Evolutionary conservation across 768 basidiomycete genomes (phyloP).

Genomic region (Pleurotus tuoliensis): DNA sequence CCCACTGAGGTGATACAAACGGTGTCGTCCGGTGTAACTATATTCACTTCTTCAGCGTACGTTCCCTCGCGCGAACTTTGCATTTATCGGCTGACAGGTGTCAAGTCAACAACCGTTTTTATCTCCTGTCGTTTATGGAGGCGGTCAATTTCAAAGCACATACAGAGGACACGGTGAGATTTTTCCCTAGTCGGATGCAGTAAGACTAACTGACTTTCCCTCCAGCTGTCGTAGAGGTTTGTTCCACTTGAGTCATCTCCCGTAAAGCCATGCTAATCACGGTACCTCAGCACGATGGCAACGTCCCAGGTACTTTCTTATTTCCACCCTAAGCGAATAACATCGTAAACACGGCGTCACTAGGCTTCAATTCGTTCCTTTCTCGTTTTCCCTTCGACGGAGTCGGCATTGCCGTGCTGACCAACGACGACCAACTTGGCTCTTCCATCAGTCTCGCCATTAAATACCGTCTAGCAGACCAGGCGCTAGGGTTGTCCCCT

Average conservation of each 20-base stretch:
- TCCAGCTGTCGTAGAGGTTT: constrained; percentile 10
- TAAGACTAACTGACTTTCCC: neutral
- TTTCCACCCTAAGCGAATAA: no score
- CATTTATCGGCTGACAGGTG: neutral
- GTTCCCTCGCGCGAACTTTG: neutral
- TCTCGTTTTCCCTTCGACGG: constrained; percentile 16
- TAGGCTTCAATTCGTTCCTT: constrained; percentile 15
- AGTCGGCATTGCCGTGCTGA: constrained; percentile 17
- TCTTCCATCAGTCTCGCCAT: constrained; percentile 10
- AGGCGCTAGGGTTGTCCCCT: constrained; percentile 15
- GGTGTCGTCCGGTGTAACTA: constrained; percentile 16
- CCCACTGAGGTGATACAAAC: constrained; percentile 13
- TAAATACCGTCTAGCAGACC: constrained; percentile 18
- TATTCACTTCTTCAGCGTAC: constrained; percentile 13
- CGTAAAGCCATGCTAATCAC: no score
- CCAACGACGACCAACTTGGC: constrained; percentile 18
- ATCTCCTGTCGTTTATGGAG: constrained; percentile 21
- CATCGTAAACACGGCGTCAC: no score
- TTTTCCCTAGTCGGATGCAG: neutral
- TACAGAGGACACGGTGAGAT: constrained; percentile 17
- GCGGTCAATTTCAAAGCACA: constrained; percentile 15
- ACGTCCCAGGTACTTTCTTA: constrained; percentile 9
- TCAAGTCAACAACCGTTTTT: constrained; percentile 15
- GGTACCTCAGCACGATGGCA: constrained; percentile 10
- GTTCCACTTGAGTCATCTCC: neutral